phyloP scores from a whole-genome alignment of 2,329 filamentous ascomycete species.

The Samsoniella hepiali region DNA sequence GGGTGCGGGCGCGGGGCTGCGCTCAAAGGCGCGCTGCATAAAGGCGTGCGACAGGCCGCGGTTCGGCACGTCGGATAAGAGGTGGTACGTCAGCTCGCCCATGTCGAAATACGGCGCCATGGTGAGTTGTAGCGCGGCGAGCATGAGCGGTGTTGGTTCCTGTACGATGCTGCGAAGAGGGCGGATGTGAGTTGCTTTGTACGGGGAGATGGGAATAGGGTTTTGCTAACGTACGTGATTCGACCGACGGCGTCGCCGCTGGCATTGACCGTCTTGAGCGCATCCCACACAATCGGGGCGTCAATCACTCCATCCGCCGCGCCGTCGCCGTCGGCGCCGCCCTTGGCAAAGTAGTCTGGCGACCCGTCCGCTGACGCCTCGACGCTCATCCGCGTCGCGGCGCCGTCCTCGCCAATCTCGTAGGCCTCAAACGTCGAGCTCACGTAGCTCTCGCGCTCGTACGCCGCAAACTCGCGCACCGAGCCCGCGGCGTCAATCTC shows the following conservation, averaged over 20 bases:
- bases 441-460: conserved; percentile 38
- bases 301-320: conserved; percentile 33
- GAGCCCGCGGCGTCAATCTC: conserved; percentile 31
- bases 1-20: conserved; percentile 1
- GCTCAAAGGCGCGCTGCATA: conserved; percentile 48
- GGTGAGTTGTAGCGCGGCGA: conserved; percentile 57
- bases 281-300: conserved; percentile 40
- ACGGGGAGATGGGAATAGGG: not conserved
- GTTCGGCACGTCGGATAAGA: conserved; percentile 48
- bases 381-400: conserved; percentile 32
- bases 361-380: conserved; percentile 25
- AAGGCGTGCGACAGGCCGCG: conserved; percentile 44
- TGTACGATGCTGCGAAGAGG: conserved; percentile 47
- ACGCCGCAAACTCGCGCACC: conserved; percentile 35
- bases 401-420: conserved; percentile 48
- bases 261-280: conserved; percentile 37
- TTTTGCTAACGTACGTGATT: conserved; percentile 41
- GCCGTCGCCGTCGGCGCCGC: conserved; percentile 25
- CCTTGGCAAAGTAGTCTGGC: conserved; percentile 25
- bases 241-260: conserved; percentile 48
- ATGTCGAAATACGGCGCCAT: conserved; percentile 59
- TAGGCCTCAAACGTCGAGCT: conserved; percentile 57
- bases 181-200: too few relatives aligned
- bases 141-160: conserved; percentile 58
- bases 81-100: conserved; percentile 55